Evolutionary conservation across 2,329 filamentous ascomycete species (phyloP).

Genomic region (Colletotrichum tofieldiae): DNA sequence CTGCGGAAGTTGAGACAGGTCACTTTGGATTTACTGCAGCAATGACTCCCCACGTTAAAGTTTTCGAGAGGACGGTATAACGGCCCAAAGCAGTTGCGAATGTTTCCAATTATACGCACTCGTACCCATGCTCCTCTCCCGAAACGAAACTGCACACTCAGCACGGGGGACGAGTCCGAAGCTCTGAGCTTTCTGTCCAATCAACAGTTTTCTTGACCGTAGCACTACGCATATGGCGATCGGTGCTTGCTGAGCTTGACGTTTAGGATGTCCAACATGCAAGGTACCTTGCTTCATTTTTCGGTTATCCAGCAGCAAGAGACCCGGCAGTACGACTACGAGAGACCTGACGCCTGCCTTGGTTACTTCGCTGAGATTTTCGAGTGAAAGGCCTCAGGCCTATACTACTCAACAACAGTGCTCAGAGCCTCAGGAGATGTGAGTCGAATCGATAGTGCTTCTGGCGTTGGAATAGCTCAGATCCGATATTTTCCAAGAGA

Average conservation of each 20-base stretch:
- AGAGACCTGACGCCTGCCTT: not conserved
- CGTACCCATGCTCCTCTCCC: not conserved
- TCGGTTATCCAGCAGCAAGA: not conserved
- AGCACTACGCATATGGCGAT: not conserved
- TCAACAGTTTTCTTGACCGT: no score
- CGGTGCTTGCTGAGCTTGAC: not conserved
- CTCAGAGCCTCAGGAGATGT: not conserved
- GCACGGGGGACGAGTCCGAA: not conserved
- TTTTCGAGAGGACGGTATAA: not conserved
- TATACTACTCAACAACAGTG: not conserved
- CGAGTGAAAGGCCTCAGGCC: no score
- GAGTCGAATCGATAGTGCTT: not conserved
- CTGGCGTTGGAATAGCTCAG: not conserved
- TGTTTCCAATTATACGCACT: not conserved
- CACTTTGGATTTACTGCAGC: no score
- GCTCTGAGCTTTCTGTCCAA: not conserved
- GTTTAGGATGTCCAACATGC: not conserved
- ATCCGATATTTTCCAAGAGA: not conserved
- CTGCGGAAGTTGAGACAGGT: no score
- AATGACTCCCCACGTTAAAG: not conserved
- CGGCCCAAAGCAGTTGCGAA: not conserved
- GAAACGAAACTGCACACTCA: not conserved
- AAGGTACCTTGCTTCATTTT: not conserved
- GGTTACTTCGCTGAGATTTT: not conserved
- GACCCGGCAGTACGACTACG: not conserved